Conservation (phyloP, 352 stramenopile genomes). For the Phytopythium cucurbitacearum region DNA sequence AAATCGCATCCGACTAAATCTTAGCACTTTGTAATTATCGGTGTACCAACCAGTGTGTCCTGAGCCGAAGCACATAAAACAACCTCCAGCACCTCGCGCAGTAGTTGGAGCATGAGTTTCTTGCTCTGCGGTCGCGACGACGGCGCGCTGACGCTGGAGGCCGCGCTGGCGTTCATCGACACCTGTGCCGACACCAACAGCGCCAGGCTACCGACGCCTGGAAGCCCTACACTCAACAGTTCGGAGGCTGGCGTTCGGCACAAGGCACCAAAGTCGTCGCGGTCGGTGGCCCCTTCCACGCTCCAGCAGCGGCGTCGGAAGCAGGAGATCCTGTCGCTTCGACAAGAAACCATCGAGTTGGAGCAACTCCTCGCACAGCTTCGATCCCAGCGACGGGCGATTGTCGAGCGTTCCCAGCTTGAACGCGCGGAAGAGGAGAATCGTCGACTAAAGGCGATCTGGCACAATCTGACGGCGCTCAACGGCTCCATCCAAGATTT, state of each 20-base stretch:
- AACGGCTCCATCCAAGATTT: constrained; percentile 18
- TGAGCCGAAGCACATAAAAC: too few relatives aligned
- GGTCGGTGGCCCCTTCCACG: constrained; percentile 16
- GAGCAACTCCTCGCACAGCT: constrained; percentile 19
- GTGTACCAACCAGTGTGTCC: too few relatives aligned
- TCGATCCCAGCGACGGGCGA: constrained; percentile 5
- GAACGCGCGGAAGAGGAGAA: constrained; percentile 17
- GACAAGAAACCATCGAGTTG: constrained; percentile 17
- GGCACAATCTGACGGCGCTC: constrained; percentile 21
- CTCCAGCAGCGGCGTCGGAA: constrained; percentile 25
- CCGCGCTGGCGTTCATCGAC: constrained; percentile 17
- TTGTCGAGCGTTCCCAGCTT: constrained; percentile 15
- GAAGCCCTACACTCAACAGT: background rate
- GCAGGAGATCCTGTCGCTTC: constrained; percentile 16
- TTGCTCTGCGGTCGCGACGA: constrained; percentile 4
- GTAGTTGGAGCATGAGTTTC: too few relatives aligned
- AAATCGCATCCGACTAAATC: too few relatives aligned
- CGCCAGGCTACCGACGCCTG: background rate
- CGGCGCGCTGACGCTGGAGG: constrained; percentile 8
- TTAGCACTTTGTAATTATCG: too few relatives aligned
- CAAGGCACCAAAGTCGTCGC: constrained; percentile 4
- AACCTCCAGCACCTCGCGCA: too few relatives aligned
- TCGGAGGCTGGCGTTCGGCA: background rate
- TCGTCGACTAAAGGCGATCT: constrained; percentile 24
- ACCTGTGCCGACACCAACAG: background rate